phyloP scores from a whole-genome alignment of 2,329 filamentous ascomycete genomes.

The Aspergillus jensenii region DNA sequence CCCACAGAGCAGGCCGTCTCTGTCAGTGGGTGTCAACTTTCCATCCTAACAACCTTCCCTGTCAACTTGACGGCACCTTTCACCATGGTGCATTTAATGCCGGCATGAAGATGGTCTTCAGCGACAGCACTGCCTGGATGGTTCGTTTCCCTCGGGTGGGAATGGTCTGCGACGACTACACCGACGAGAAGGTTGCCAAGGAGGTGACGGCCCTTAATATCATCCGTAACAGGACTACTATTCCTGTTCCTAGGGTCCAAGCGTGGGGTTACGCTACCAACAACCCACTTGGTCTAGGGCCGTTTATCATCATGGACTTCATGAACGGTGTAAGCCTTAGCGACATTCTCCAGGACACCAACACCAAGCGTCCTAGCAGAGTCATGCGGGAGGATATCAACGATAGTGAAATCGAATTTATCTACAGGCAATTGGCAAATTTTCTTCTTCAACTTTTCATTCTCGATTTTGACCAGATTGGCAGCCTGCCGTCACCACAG shows the following conservation, averaged over 20 bases:
- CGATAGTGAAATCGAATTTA: conserved; percentile 25
- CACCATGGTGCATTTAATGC: conserved; percentile 35
- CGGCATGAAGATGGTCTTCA: conserved; percentile 34
- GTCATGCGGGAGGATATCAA: conserved; percentile 39
- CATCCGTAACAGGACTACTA: conserved; percentile 24
- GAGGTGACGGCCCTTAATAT: conserved; percentile 29
- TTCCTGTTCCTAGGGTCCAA: conserved; percentile 27
- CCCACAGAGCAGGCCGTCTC: conserved; percentile 18
- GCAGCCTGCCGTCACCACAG: conserved; percentile 25
- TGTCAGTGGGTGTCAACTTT: conserved; percentile 36
- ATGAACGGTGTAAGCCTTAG: conserved; percentile 26
- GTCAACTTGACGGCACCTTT: conserved; percentile 32
- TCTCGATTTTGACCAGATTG: conserved; percentile 31
- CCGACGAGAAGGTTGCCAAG: conserved; percentile 33
- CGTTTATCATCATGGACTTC: conserved; percentile 34
- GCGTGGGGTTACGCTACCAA: conserved; percentile 28
- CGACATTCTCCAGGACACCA: conserved; percentile 29
- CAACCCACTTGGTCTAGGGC: conserved; percentile 28
- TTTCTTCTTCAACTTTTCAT: conserved; percentile 30
- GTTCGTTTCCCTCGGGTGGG: conserved; percentile 32
- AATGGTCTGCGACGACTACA: conserved; percentile 26
- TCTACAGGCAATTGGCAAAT: conserved; percentile 29
- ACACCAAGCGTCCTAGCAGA: conserved; percentile 40
- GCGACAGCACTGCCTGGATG: conserved; percentile 28
- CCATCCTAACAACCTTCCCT: conserved; percentile 33